Conservation (phyloP, 345 rosid genomes). For the Salix koriyanagi region DNA sequence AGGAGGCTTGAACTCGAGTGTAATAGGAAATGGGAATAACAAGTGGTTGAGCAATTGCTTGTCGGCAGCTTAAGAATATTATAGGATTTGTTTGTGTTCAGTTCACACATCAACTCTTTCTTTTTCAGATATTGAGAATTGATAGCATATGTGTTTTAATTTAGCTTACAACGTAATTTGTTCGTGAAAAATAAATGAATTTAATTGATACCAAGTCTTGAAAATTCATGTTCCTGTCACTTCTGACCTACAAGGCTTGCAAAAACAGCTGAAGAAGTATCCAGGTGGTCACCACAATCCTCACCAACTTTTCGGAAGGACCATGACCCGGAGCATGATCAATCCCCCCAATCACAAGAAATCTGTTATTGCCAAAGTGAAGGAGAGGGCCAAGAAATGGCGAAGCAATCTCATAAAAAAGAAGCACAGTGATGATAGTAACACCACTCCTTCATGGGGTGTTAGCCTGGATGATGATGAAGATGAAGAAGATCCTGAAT, state of each 20-base stretch:
- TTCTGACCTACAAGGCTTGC: not conserved
- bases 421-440: constrained; percentile 43
- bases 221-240: not conserved
- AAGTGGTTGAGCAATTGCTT: not conserved
- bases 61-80: not conserved
- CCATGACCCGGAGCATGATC: constrained; percentile 43
- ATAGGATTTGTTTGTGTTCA: not conserved
- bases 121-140: not conserved
- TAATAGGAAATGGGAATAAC: not conserved
- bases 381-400: constrained; percentile 61
- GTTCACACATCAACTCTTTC: not conserved
- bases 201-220: not conserved
- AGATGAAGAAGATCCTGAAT: constrained; percentile 51
- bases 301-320: constrained; percentile 24
- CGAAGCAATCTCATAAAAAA: constrained; percentile 50
- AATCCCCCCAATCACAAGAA: constrained; percentile 35
- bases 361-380: constrained; percentile 66
- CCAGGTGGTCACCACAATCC: constrained; percentile 32
- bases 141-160: not conserved
- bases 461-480: constrained; percentile 45
- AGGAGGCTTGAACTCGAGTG: not conserved
- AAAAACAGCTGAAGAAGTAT: constrained; percentile 34
- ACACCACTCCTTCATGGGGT: constrained; percentile 43
- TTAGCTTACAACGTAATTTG: not conserved
- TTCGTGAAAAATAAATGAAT: not conserved